These are phyloP conservation scores for Clitopilus hobsonii DNA, from an alignment of 768 basidiomycete genomes.

Conservation along the genomic window DNA sequence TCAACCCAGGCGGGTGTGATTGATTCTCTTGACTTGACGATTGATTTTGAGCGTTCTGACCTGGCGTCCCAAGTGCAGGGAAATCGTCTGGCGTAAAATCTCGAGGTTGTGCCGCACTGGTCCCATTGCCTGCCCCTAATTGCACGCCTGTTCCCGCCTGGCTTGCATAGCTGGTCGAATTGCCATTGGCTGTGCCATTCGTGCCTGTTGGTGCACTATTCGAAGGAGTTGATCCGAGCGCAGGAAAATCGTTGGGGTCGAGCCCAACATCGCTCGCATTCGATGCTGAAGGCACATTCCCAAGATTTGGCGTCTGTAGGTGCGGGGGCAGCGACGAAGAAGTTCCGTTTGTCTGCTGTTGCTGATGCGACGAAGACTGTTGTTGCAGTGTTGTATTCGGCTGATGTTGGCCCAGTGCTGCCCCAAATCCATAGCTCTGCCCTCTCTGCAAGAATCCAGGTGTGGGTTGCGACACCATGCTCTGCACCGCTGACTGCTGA, in stretches of 20 bases:
- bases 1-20: conserved; percentile 73
- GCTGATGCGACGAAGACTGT: conserved; percentile 41
- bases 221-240: conserved; percentile 62
- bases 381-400: conserved; percentile 33
- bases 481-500: conserved; percentile 50
- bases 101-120: conserved; percentile 41
- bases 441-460: conserved; percentile 61
- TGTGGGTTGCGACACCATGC: conserved; percentile 51
- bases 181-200: conserved; percentile 30
- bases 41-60: conserved; percentile 30
- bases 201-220: conserved; percentile 34
- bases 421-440: conserved; percentile 65
- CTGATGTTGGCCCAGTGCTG: conserved; percentile 49
- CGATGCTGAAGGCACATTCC: conserved; percentile 54
- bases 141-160: conserved; percentile 70
- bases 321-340: conserved; percentile 51
- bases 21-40: conserved; percentile 32
- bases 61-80: conserved; percentile 65
- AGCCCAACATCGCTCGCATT: conserved; percentile 73
- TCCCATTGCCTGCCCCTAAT: conserved; percentile 33
- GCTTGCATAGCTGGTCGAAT: conserved; percentile 72
- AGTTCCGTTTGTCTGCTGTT: conserved; percentile 49
- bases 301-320: conserved; percentile 47
- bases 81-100: conserved; percentile 89
- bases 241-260: conserved; percentile 87